Base-by-base conservation (phyloP, 78 protist genomes). In the Reticulomyxa filosa region DNA sequence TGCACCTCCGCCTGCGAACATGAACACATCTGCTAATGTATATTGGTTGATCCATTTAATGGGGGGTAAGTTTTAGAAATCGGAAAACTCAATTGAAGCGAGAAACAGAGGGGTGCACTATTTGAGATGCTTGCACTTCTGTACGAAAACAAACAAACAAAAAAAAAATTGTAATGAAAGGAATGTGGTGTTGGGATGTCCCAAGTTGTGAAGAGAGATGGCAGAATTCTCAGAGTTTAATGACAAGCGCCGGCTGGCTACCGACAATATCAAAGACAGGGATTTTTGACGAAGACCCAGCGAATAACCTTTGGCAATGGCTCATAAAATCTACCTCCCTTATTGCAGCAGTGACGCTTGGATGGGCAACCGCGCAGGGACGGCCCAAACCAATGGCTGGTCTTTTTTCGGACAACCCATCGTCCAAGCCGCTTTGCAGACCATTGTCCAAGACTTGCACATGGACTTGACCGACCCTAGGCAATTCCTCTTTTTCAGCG, bases 291-390 rank as follows among this genome's bases (percentile, higher is more conserved):
- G 5, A 5, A 11, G 46, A 61, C 4, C 7, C 37, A 13, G 46
- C 5, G 46, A 37, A 37, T 25, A 61, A 8, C 7, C 65, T 17
- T 61, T 8, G 8, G 5, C 56, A 61, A 61, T 5, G 32, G 7
- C 37, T 5, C 23, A 17, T n/a, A 61, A 61, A 7, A 26, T 61
- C 22, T 61, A 13, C 65, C 56, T 61, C 65, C 65, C 65, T 7
- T 61, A 61, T 26, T 61, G 65, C 65, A 61, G 36, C 65, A 13
- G 38, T 26, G 65, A 61, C 65, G 65, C 36, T 23, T 8, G 42
- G 35, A 61, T 61, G 65, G 65, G 65, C 6, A 11, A 8, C 22
- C 57, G 57, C 8, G 57, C 57, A 32, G 7, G 38, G 5, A 5
- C 5, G 8, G 38, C 56, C 22, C 7, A 5, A 8, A 37, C 65